These are phyloP conservation scores for Furcasterigmium furcatum DNA, from an alignment of 2,329 filamentous ascomycete species.

Conservation along the genomic window DNA sequence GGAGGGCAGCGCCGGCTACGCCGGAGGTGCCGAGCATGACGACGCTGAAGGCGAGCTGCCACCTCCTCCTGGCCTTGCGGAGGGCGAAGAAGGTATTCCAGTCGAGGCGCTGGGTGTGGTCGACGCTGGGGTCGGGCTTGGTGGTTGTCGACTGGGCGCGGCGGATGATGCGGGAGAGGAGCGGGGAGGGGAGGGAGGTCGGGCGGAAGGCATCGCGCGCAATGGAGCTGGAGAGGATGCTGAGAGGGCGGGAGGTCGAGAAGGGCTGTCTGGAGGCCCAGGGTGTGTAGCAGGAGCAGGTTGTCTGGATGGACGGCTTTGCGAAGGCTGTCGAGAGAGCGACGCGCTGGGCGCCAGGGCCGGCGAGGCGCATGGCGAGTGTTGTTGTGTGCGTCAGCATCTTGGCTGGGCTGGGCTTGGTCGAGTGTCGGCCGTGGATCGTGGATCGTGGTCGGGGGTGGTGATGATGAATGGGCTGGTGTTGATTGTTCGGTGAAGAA, in stretches of 20 bases:
- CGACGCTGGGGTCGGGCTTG: conserved; percentile 14
- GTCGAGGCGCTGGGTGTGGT: conserved; percentile 47
- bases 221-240: conserved; percentile 9
- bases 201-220: conserved; percentile 5
- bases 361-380: conserved; percentile 24
- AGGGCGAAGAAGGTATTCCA: conserved; percentile 95
- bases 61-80: conserved; percentile 78
- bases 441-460: background rate
- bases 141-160: conserved; percentile 7
- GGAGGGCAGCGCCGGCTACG: conserved; percentile 57
- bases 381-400: conserved; percentile 26
- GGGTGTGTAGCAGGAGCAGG: conserved; percentile 24
- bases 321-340: conserved; percentile 7
- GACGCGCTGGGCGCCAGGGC: conserved; percentile 15
- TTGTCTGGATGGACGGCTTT: conserved; percentile 3
- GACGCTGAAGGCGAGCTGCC: conserved; percentile 77
- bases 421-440: too few relatives aligned
- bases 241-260: conserved; percentile 9
- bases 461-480: conserved; percentile 1
- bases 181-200: conserved; percentile 13
- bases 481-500: conserved; percentile 1
- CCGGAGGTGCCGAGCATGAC: conserved; percentile 61
- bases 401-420: conserved; percentile 1
- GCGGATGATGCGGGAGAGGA: conserved; percentile 15
- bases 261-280: conserved; percentile 7